Percentiles rank a stretch among this genome's conserved stretches.
These are phyloP conservation scores for Coniella lustricola DNA, from an alignment of 2,329 filamentous ascomycete species.

Conservation along the genomic window DNA sequence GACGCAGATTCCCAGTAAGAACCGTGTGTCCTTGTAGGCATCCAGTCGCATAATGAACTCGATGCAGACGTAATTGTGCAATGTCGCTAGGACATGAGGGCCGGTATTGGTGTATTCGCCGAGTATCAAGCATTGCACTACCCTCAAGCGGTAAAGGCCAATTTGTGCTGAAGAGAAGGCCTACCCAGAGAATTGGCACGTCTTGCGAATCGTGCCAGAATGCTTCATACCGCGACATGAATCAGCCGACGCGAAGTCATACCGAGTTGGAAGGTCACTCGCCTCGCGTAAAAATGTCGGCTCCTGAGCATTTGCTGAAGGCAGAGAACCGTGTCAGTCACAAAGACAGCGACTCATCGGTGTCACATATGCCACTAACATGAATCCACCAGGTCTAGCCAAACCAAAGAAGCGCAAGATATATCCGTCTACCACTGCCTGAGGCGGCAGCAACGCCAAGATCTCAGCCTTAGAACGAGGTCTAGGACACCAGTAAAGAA, in stretches of 20 bases:
- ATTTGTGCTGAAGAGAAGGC: conserved; percentile 8
- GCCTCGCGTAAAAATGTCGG: conserved; percentile 3
- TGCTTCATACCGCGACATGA: conserved; percentile 29
- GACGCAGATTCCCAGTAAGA: neutral
- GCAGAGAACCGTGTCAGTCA: neutral
- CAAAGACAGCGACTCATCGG: neutral
- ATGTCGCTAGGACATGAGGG: conserved; percentile 32
- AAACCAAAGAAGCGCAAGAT: conserved; percentile 31
- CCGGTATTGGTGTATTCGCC: conserved; percentile 37
- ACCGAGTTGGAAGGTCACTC: neutral
- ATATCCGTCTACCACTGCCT: conserved; percentile 26
- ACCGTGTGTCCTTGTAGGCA: conserved; percentile 19
- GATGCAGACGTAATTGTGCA: conserved; percentile 29
- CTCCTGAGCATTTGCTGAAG: neutral
- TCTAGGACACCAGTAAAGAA: conserved; percentile 23
- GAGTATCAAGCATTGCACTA: conserved; percentile 30
- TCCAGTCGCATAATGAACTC: conserved; percentile 27
- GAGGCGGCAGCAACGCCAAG: conserved; percentile 26
- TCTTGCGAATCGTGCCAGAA: conserved; percentile 35
- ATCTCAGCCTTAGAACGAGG: conserved; percentile 24
- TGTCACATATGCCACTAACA: neutral
- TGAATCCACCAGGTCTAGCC: conserved; percentile 2
- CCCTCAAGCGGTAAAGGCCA: conserved; percentile 22
- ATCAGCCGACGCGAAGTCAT: neutral
- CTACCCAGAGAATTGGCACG: conserved; percentile 14